Base-by-base conservation (phyloP, 768 basidiomycete genomes). In the Butyriboletus loyo region DNA sequence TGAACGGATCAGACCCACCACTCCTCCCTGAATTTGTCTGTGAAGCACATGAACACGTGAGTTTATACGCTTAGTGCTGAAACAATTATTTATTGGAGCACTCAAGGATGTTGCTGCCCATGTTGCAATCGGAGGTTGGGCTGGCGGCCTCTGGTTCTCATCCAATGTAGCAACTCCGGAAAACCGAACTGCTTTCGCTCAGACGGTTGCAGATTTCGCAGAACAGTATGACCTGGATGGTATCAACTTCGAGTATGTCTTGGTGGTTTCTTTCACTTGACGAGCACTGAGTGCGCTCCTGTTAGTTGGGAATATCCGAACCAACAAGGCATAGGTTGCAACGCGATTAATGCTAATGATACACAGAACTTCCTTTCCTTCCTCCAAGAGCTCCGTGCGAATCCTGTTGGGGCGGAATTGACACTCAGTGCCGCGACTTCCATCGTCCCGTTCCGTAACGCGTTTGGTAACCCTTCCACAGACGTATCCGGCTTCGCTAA, bases 251-350 rank as follows among this genome's bases (percentile, higher is more conserved):
- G 64, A 66, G 68, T 71, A 49, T 1, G 65, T 48, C 4, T 10
- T n/a, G 1, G 4, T n/a, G 3, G 9, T 21, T 43, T 43, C 2
- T 28, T 4, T 32, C 11, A 4, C 17, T 40, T 7, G 31, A 19
- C 19, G n/a, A 39, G 1, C 1, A 24, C 19, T 63, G 6, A 67
- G 3, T 15, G 1, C 14, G n/a, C 17, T 21, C 74, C 53, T 49
- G 14, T 36, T 47, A 92, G 90, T 62, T 95, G 92, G 92, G 93
- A 96, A 69, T 93, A 87, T 64, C 92, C 93, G 1, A 80, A 77
- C 49, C 58, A 69, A 5, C 70, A 75, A 46, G 91, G 92, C 31
- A 75, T 86, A 1, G 82, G 81, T 1, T 89, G 89, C 59, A 97
- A 96, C 66, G 66, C 66, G 0, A 75, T 85, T 53, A 69, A 66